Base-by-base conservation (phyloP, 305 asterid genomes). In the Fraxinus platypoda region DNA sequence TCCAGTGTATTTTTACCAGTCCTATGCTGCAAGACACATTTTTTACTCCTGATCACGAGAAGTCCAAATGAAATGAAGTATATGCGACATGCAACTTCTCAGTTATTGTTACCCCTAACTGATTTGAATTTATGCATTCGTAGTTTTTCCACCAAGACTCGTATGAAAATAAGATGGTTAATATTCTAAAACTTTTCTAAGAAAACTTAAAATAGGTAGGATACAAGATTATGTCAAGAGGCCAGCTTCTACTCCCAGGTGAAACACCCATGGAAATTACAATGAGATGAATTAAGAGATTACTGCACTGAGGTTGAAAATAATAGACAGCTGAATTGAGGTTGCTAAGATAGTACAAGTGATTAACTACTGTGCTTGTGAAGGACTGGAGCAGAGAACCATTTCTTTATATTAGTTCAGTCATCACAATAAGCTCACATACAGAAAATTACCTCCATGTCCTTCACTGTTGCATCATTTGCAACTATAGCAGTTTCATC, bases 401-500 rank as follows among this genome's bases (percentile, higher is more conserved):
- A 57, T n/a, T 52, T 35, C 52, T 0, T 12, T 21, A 71, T 17
- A 31, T 21, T 79, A 23, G 72, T 30, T 62, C 68, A 25, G 57
- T 34, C 59, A 26, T 41, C 71, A 72, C 43, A 62, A 62, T 68
- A 82, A 54, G 80, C 75, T 82, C 71, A n/a, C 73, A 70, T 49
- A 66, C 19, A 73, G 43, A 76, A 37, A 37, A 78, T 8, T 91
- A 96, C 99, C 98, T 97, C 98, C 98, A 97, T 95, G 87, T 97
- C 99, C 88, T 97, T 97, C 33, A 92, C 79, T 34, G 96, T 87
- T 57, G 98, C 98, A 76, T 90, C 96, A 86, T 97, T 97, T 81
- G 98, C 93, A 77, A 81, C 35, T 15, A 97, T 94, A 72, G 93
- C 86, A 64, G 90, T 90, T 91, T 95, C 98, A 87, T 97, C 99